These are phyloP conservation scores for Apiotrichum montevideense DNA, from an alignment of 1,284 basidiomycete species.

Conservation along the genomic window DNA sequence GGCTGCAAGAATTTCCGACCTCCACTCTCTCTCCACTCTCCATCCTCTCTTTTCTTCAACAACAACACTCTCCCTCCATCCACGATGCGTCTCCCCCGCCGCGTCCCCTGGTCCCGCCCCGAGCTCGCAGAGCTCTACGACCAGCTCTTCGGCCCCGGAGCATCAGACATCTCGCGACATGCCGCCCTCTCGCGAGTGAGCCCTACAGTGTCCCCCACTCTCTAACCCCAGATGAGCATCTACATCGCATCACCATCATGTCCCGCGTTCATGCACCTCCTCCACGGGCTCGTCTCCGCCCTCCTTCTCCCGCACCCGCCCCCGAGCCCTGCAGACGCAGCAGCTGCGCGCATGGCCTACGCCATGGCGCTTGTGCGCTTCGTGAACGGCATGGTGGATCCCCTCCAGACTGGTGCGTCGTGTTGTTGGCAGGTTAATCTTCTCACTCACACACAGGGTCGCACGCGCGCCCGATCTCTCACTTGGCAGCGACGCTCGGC, in stretches of 20 bases:
- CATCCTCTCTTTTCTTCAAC: neutral
- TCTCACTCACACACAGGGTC: slow-evolving; percentile 16
- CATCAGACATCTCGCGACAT: slow-evolving; percentile 55
- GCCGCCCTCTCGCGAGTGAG: slow-evolving; percentile 64
- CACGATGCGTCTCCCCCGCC: slow-evolving; percentile 68
- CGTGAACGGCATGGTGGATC: slow-evolving; percentile 92
- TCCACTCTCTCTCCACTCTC: too few relatives aligned
- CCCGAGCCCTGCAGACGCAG: slow-evolving; percentile 57
- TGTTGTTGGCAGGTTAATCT: neutral
- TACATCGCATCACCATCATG: slow-evolving; percentile 64
- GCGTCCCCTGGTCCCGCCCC: slow-evolving; percentile 71
- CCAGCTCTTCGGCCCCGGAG: slow-evolving; percentile 68
- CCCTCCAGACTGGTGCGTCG: slow-evolving; percentile 70
- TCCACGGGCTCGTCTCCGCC: slow-evolving; percentile 60
- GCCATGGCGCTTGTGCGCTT: slow-evolving; percentile 69
- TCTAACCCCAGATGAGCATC: slow-evolving; percentile 56
- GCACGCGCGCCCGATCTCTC: slow-evolving; percentile 82
- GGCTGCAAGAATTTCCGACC: too few relatives aligned
- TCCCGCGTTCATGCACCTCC: slow-evolving; percentile 56
- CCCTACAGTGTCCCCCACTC: neutral
- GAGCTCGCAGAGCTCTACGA: slow-evolving; percentile 77
- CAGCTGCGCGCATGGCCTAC: slow-evolving; percentile 53
- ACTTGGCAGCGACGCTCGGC: slow-evolving; percentile 77
- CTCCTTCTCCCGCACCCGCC: slow-evolving; percentile 53
- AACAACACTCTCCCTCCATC: neutral